Evolutionary conservation across 2,329 filamentous ascomycete species (phyloP), one percentile per base, ranked within the genome.

Genomic region (Ceratocystis alfenasii): DNA sequence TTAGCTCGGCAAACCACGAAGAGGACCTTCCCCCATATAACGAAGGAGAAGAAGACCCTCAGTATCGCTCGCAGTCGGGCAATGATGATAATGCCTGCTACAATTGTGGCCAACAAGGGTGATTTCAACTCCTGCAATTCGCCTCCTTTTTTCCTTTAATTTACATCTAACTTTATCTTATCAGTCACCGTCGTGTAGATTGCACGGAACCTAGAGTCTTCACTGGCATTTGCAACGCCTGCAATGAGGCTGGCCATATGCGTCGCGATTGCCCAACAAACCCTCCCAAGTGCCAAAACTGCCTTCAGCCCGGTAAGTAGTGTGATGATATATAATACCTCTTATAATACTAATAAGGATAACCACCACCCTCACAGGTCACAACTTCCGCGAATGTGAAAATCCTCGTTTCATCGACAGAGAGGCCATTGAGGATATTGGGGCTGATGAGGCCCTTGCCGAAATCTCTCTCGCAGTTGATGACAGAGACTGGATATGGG

Each of bases 231-330:
- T 81, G 79, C 69, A 74, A 73, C 44, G 78, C 75, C 68, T 84
- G 81, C 74, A 76, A 78, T 66, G 71, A 81, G 70, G 74, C 77
- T 28, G 82, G 81, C 4, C 82, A 84, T 70, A 75, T 83, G 70
- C 76, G 81, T 63, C 79, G 81, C 22, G 84, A 87, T 63, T 91
- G 88, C 69, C 86, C 86, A 1, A 74, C 80, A 1, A 82, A 82
- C 68, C 79, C 80, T 5, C 77, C 84, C 1, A 68, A 78, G 7
- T 89, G 86, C 74, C 78, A 78, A 62, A 85, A 87, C 71, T 89
- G 87, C 71, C 76, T 33, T 17, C 55, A 59, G 80, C 36, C 74
- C 84, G 69, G 80, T 83, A 71, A 85, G 85, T 84, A 72, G 69
- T 75, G 70, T 17, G 15, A 15, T 30, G 2, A 30, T 10, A n/a